Percentiles rank a stretch among this genome's conserved stretches.
Evolutionary conservation across 192 early-diverging fungal genomes (phyloP).

Genomic region (Entomortierella beljakovae): DNA sequence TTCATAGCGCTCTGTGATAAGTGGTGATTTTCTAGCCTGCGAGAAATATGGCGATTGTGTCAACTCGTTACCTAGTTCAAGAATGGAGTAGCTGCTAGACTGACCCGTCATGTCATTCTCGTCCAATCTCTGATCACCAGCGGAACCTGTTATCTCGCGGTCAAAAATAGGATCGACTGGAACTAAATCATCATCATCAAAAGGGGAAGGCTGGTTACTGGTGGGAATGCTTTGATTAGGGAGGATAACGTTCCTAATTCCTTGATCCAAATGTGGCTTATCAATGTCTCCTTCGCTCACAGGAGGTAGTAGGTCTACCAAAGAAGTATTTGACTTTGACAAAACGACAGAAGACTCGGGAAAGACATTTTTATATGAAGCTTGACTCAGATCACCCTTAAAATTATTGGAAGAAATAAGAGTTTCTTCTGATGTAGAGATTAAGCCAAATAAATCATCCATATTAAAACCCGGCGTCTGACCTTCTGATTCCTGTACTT

Average conservation of each 20-base stretch:
- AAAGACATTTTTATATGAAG: too few relatives aligned
- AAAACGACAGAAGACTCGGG: too few relatives aligned
- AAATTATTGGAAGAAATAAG: too few relatives aligned
- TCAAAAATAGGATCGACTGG: constrained; percentile 11
- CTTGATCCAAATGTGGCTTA: not conserved
- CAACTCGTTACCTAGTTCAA: constrained; percentile 23
- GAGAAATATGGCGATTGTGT: constrained; percentile 22
- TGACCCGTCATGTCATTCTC: not conserved
- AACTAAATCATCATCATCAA: not conserved
- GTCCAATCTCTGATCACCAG: not conserved
- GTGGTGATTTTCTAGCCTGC: constrained; percentile 21
- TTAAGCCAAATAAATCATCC: too few relatives aligned
- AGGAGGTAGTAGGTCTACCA: too few relatives aligned
- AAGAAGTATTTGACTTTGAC: too few relatives aligned
- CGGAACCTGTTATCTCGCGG: not conserved
- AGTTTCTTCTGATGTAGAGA: too few relatives aligned
- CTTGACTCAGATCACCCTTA: too few relatives aligned
- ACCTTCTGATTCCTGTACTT: too few relatives aligned
- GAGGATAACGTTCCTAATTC: not conserved
- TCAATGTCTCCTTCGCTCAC: too few relatives aligned
- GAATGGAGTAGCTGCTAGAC: constrained; percentile 29
- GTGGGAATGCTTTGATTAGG: not conserved
- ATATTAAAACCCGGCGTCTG: too few relatives aligned
- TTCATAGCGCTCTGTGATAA: not conserved
- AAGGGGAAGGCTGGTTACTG: constrained; percentile 3